Percentiles rank a stretch among this genome's conserved stretches.
Evolutionary conservation across 1,139 yeast species (phyloP).

Genomic region (Sugiyamaella pinicola): DNA sequence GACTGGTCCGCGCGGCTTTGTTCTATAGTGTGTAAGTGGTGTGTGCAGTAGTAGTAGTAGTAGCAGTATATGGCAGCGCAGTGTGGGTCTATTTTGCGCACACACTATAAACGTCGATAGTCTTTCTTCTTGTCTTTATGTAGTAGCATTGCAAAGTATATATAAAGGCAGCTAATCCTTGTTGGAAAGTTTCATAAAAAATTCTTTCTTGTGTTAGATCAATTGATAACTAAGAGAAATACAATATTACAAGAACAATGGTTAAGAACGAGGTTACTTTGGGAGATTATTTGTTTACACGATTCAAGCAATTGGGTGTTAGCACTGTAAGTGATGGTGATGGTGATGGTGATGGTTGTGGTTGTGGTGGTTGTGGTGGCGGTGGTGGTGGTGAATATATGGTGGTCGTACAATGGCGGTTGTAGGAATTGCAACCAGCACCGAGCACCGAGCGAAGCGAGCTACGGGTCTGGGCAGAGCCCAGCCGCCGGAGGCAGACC

Average conservation of each 20-base stretch:
- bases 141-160: neutral
- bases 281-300: conserved; percentile 54
- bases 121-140: neutral
- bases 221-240: neutral
- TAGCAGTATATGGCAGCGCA: too few relatives aligned
- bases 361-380: conserved; percentile 4
- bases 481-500: neutral
- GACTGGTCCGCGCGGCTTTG: neutral
- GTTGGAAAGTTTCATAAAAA: neutral
- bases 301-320: conserved; percentile 52
- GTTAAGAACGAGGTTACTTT: conserved; percentile 38
- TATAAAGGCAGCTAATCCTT: conserved; percentile 4
- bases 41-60: neutral
- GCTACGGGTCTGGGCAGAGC: conserved; percentile 6
- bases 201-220: neutral
- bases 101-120: neutral
- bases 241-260: conserved; percentile 3
- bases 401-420: too few relatives aligned
- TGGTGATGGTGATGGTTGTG: neutral
- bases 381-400: neutral
- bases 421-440: neutral
- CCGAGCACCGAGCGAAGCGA: conserved; percentile 1
- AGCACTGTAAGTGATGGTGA: conserved; percentile 37
- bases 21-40: neutral
- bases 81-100: neutral